These are phyloP conservation scores for Metarhizium guizhouense DNA, from an alignment of 2,329 filamentous ascomycete species.

Conservation along the genomic window DNA sequence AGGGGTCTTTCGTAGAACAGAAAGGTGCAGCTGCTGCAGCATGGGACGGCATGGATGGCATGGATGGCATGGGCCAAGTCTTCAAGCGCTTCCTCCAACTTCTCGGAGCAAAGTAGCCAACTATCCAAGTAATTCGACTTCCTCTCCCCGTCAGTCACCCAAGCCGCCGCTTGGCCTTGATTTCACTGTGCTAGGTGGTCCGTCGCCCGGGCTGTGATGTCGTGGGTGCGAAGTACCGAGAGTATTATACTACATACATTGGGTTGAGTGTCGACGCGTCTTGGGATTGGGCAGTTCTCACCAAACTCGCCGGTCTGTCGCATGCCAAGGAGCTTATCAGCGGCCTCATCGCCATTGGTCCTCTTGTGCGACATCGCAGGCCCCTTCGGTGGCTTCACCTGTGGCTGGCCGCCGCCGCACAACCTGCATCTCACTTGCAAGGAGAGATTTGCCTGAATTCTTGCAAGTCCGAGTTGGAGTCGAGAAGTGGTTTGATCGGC, in stretches of 20 bases:
- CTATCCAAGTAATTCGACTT: neutral
- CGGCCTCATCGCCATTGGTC: slow-evolving; percentile 1
- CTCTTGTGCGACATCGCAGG: slow-evolving; percentile 1
- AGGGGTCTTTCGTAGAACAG: neutral
- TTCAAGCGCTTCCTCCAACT: neutral
- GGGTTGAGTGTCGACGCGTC: neutral
- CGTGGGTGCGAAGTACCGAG: neutral
- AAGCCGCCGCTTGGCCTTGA: too few species aligned
- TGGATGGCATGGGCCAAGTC: neutral
- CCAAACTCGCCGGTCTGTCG: neutral
- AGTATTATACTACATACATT: neutral
- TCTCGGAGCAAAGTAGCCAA: too few species aligned
- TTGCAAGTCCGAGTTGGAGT: neutral
- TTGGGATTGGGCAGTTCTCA: neutral
- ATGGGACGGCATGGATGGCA: neutral
- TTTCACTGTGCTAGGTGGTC: neutral
- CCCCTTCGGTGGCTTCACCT: neutral
- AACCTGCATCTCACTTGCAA: neutral
- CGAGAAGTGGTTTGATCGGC: neutral
- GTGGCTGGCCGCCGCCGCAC: neutral
- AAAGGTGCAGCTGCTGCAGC: neutral
- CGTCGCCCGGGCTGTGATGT: neutral
- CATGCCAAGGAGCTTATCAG: slow-evolving; percentile 5
- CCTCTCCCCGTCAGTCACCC: neutral
- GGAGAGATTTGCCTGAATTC: neutral